Conservation (phyloP, 495 filamentous ascomycete species). For the Penicillium flavigenum region DNA sequence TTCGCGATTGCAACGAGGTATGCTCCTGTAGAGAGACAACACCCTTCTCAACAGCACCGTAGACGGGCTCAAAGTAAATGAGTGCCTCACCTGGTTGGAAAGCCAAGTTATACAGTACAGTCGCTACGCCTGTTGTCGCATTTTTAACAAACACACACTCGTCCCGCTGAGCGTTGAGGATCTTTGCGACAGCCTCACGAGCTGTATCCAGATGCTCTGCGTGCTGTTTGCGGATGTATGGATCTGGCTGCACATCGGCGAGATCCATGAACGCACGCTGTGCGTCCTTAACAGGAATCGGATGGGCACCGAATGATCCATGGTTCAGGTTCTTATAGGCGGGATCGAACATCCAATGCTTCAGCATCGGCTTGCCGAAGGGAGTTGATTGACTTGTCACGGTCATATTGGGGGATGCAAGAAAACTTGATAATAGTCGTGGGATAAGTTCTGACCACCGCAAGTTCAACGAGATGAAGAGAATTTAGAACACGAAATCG, state of each 20-base stretch:
- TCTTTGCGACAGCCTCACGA: slow-evolving; percentile 59
- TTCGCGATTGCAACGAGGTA: slow-evolving; percentile 39
- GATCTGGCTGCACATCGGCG: slow-evolving; percentile 65
- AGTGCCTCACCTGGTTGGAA: slow-evolving; percentile 62
- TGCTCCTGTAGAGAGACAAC: slow-evolving; percentile 67
- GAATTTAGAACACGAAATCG: background rate
- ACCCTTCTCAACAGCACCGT: slow-evolving; percentile 70
- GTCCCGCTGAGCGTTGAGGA: slow-evolving; percentile 60
- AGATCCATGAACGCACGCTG: slow-evolving; percentile 57
- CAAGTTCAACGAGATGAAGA: background rate
- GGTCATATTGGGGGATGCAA: background rate
- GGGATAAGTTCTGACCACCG: background rate
- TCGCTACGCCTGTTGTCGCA: slow-evolving; percentile 77
- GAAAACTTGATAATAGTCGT: background rate
- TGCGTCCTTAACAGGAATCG: slow-evolving; percentile 56
- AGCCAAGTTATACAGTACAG: slow-evolving; percentile 68
- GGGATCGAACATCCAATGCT: slow-evolving; percentile 71
- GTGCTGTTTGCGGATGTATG: slow-evolving; percentile 66
- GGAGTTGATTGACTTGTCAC: slow-evolving; percentile 23
- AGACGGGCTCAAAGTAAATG: slow-evolving; percentile 70
- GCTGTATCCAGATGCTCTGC: slow-evolving; percentile 59
- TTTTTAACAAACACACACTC: slow-evolving; percentile 79
- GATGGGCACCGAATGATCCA: slow-evolving; percentile 80
- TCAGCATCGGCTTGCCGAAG: slow-evolving; percentile 61
- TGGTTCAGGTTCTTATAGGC: slow-evolving; percentile 77